Evolutionary conservation across 140 eudicot species (phyloP), one percentile per base, ranked within the genome.

Genomic region (Bidens hawaiensis): DNA sequence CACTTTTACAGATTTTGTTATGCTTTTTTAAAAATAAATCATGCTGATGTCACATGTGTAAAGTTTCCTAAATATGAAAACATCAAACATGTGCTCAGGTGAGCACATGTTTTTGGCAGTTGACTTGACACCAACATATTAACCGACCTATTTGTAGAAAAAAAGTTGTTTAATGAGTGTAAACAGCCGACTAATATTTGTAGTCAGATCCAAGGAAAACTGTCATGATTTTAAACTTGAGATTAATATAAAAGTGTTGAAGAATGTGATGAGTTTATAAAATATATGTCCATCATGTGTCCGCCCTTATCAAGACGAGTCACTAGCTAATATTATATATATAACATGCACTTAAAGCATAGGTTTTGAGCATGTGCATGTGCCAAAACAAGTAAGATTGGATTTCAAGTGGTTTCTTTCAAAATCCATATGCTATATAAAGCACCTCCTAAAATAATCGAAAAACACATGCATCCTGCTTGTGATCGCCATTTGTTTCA

Each of bases 391-490:
- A 69, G 78, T 70, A 73, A 53, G 88, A 85, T 81, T 75, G 64
- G 77, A 78, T 85, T 75, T 85, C 94, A 81, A 75, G 88, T 81
- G 88, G 71, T 55, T n/a, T 67, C 66, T 54, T 53, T 70, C 57
- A 4, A 53, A 25, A 54, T 13, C 2, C 14, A n/a, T n/a, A n/a
- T n/a, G n/a, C n/a, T n/a, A n/a, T n/a, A n/a, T n/a, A n/a, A n/a
- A n/a, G n/a, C n/a, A n/a, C n/a, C n/a, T n/a, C n/a, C n/a, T 62
- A 38, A 54, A 55, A 6, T 54, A 46, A 19, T 48, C 28, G 15
- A 8, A 18, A 48, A 48, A 19, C 23, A 10, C 55, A 19, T 47
- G 54, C 54, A 19, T 18, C 18, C n/a, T n/a, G n/a, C n/a, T n/a
- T n/a, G 4, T 34, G 36, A 11, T 51, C 18, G 58, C 58, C 58